Evolutionary conservation across 345 rosid genomes (phyloP).

Genomic region (Dovyalis caffra): DNA sequence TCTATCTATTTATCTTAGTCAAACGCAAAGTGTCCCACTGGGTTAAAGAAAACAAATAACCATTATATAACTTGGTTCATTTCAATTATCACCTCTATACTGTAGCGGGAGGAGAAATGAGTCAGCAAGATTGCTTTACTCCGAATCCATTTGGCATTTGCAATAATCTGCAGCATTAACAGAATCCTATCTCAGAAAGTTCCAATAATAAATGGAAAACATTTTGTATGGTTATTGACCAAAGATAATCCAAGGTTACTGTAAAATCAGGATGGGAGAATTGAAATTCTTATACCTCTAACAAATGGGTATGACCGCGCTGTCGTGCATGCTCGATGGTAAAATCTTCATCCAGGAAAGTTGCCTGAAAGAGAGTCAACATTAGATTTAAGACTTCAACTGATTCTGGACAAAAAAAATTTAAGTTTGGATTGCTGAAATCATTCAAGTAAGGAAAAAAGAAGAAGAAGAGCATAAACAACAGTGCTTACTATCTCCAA

Average conservation of each 20-base stretch:
- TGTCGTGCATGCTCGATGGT: slow-evolving; percentile 73
- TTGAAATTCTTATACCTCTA: slow-evolving; percentile 50
- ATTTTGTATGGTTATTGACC: not conserved
- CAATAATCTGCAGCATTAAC: slow-evolving; percentile 57
- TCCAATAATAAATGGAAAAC: not conserved
- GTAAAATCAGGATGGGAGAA: slow-evolving; percentile 4
- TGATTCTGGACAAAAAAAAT: not conserved
- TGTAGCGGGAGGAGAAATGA: slow-evolving; percentile 91
- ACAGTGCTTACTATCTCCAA: not conserved
- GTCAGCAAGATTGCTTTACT: slow-evolving; percentile 71
- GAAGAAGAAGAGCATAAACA: not conserved
- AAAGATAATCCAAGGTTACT: not conserved
- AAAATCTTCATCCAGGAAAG: slow-evolving; percentile 71
- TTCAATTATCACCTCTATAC: slow-evolving; percentile 57
- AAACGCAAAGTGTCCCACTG: not conserved
- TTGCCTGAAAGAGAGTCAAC: slow-evolving; percentile 75
- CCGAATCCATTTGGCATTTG: slow-evolving; percentile 87
- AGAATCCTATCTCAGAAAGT: not conserved
- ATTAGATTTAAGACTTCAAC: slow-evolving; percentile 5
- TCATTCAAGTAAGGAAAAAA: not conserved
- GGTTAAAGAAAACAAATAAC: not conserved
- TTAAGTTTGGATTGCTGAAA: no score
- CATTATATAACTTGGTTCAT: slow-evolving; percentile 2
- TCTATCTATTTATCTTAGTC: not conserved
- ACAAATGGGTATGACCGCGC: slow-evolving; percentile 84